Evolutionary conservation across 139 green algal genomes (phyloP).

Genomic region (Haematococcus sp.): DNA sequence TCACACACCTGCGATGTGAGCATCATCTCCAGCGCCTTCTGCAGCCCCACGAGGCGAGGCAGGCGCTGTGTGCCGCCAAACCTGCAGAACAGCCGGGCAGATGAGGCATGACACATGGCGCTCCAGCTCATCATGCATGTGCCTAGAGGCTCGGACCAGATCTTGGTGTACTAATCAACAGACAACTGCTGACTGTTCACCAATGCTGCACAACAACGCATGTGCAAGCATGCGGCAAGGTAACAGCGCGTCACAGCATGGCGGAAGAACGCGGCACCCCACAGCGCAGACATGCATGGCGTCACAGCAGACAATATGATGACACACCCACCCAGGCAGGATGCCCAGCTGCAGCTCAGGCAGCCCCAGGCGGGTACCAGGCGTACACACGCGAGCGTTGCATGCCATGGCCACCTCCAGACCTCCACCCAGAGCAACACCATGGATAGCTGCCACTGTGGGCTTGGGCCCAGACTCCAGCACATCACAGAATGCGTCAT

Average conservation of each 20-base stretch:
- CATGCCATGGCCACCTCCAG: conserved; percentile 90
- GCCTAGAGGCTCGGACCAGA: too few species aligned
- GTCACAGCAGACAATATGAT: too few species aligned
- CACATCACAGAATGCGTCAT: conserved; percentile 64
- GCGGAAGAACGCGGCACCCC: too few species aligned
- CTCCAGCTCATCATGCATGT: too few species aligned
- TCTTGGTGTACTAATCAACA: too few species aligned
- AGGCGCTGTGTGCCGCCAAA: conserved; percentile 98
- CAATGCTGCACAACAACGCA: too few species aligned
- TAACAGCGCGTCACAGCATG: too few species aligned
- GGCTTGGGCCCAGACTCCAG: conserved; percentile 85
- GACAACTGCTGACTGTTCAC: too few species aligned
- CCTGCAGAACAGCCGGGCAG: too few species aligned
- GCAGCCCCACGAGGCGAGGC: conserved; percentile 91
- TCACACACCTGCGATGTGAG: conserved; percentile 63
- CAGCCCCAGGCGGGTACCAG: conserved; percentile 82
- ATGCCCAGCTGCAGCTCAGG: conserved; percentile 96
- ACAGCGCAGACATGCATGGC: too few species aligned
- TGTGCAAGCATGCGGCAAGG: too few species aligned
- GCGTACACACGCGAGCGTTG: conserved; percentile 63
- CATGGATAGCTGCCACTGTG: conserved; percentile 64
- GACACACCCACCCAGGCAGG: conserved; percentile 74
- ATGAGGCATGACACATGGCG: too few species aligned
- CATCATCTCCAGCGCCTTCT: conserved; percentile 93
- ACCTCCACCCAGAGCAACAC: conserved; percentile 13